phyloP scores from a whole-genome alignment of 768 basidiomycete genomes.

The Collybia nuda region DNA sequence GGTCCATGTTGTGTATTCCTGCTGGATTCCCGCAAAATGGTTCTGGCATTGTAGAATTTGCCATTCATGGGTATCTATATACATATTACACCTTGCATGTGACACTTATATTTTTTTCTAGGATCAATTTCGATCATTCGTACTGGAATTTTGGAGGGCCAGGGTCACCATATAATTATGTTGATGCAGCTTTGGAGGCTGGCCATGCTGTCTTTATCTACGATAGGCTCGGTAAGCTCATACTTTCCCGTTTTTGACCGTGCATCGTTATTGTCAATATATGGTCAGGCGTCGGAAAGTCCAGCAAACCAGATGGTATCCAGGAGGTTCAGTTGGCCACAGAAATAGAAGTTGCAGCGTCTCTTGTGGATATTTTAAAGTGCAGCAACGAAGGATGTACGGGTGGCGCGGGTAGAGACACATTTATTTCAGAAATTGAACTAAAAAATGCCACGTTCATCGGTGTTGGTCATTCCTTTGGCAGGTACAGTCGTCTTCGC shows the following conservation, averaged over 20 bases:
- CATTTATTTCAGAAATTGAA: too few species aligned
- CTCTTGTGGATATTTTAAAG: constrained; percentile 13
- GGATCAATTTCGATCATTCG: constrained; percentile 20
- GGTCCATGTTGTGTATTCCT: constrained; percentile 13
- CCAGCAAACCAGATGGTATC: constrained; percentile 22
- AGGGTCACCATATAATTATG: constrained; percentile 20
- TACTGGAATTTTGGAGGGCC: constrained; percentile 21
- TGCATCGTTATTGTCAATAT: not conserved
- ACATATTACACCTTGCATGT: not conserved
- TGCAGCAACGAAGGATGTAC: constrained; percentile 1
- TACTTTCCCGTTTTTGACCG: not conserved
- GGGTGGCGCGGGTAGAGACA: not conserved
- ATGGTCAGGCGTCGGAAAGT: constrained; percentile 16
- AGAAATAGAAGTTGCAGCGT: constrained; percentile 16
- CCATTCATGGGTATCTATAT: constrained; percentile 18
- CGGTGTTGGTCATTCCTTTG: constrained; percentile 23
- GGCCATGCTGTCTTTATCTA: constrained; percentile 20
- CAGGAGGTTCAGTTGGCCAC: constrained; percentile 18
- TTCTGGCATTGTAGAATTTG: constrained; percentile 13
- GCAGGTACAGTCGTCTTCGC: constrained; percentile 14
- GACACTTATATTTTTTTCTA: not conserved
- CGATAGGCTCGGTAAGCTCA: constrained; percentile 18
- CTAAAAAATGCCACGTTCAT: constrained; percentile 7
- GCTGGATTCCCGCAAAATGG: not conserved
- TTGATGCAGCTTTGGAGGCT: constrained; percentile 12